Evolutionary conservation across 345 rosid species (phyloP).

Genomic region (Geranium brycei): DNA sequence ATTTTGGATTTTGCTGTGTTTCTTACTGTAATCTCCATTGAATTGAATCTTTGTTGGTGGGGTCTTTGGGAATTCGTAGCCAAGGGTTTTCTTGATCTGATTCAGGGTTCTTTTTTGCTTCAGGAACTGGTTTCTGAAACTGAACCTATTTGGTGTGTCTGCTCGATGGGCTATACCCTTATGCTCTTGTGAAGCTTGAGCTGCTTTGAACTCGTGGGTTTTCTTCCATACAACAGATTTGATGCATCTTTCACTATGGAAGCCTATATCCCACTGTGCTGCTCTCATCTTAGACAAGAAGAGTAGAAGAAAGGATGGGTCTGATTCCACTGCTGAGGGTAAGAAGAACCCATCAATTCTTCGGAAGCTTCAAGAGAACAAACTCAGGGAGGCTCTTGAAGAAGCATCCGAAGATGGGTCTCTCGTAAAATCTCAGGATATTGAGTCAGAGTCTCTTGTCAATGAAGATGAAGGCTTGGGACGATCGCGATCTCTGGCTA

Average conservation of each 20-base stretch:
- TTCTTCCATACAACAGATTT: conserved; percentile 16
- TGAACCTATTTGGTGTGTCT: not conserved
- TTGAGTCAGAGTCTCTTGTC: conserved; percentile 39
- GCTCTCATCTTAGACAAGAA: conserved; percentile 83
- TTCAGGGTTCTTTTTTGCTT: conserved; percentile 12
- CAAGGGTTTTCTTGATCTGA: conserved; percentile 26
- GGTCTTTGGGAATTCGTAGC: conserved; percentile 11
- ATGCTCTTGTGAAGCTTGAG: conserved; percentile 11
- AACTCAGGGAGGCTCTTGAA: conserved; percentile 88
- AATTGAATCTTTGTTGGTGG: conserved; percentile 11
- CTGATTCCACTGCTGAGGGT: conserved; percentile 37
- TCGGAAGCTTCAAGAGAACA: conserved; percentile 64
- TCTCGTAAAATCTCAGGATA: conserved; percentile 70
- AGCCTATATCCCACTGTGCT: conserved; percentile 95
- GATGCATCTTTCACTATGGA: conserved; percentile 99
- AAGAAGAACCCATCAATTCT: conserved; percentile 41
- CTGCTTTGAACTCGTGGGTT: conserved; percentile 15
- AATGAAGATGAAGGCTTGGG: conserved; percentile 54
- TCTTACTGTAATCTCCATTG: not conserved
- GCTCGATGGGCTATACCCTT: conserved; percentile 18
- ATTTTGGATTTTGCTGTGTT: conserved; percentile 3
- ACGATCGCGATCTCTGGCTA: conserved; percentile 88
- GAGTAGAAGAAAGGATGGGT: conserved; percentile 58
- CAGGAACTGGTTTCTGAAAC: not conserved
- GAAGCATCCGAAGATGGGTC: conserved; percentile 93